Evolutionary conservation across 768 basidiomycete genomes (phyloP).

Genomic region (Megacollybia marginata): DNA sequence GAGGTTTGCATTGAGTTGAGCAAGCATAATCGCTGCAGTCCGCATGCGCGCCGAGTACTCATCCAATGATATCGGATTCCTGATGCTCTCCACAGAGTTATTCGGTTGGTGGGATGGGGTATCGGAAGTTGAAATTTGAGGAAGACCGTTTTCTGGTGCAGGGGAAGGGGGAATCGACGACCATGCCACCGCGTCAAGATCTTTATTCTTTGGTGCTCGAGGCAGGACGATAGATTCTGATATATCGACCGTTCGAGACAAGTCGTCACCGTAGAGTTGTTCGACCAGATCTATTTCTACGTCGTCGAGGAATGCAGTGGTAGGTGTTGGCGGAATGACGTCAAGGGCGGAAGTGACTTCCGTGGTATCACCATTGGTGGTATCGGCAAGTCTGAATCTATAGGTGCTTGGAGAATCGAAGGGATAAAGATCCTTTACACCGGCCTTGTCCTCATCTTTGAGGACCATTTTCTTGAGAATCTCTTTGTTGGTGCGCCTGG

Average conservation of each 20-base stretch:
- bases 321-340: constrained; percentile 15
- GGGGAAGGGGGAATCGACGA: constrained; percentile 39
- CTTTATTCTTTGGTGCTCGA: constrained; percentile 78
- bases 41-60: constrained; percentile 99
- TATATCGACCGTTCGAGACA: constrained; percentile 65
- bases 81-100: constrained; percentile 2
- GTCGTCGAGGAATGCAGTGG: constrained; percentile 34
- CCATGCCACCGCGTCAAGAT: constrained; percentile 83
- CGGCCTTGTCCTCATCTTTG: constrained; percentile 51
- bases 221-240: constrained; percentile 82
- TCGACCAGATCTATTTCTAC: constrained; percentile 98
- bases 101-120: neutral
- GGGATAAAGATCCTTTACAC: constrained; percentile 47
- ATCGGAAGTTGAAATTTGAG: constrained; percentile 6
- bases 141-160: constrained; percentile 6
- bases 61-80: constrained; percentile 62
- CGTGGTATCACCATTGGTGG: constrained; percentile 15
- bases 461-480: constrained; percentile 68
- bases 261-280: constrained; percentile 81
- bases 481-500: constrained; percentile 78
- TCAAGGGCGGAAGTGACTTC: constrained; percentile 6
- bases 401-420: constrained; percentile 24
- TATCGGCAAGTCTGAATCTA: constrained; percentile 18
- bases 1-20: constrained; percentile 85
- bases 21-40: constrained; percentile 96